Evolutionary conservation across 2,329 filamentous ascomycete species (phyloP).

Genomic region (Nothophaeocryptopus gaeumannii): DNA sequence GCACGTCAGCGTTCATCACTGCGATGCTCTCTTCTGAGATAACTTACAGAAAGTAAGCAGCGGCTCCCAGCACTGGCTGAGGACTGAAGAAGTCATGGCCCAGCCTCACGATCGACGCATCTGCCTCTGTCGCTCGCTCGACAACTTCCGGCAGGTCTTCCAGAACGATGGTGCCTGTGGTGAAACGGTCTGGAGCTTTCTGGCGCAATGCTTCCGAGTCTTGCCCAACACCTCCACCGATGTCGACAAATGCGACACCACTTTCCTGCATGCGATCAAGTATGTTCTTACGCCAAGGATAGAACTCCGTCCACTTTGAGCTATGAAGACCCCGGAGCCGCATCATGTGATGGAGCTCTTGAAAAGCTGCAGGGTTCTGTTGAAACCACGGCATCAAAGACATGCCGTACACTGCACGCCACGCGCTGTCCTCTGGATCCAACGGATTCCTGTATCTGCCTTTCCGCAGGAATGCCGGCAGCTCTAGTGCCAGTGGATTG

Average conservation of each 20-base stretch:
- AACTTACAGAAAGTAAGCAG: conserved; percentile 4
- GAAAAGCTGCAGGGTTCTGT: conserved; percentile 2
- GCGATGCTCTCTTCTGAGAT: too few relatives aligned
- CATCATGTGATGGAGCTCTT: conserved; percentile 9
- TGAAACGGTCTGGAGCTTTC: conserved; percentile 1
- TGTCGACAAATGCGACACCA: conserved; percentile 7
- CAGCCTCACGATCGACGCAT: not conserved
- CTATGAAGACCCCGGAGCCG: conserved; percentile 6
- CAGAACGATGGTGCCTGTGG: conserved; percentile 6
- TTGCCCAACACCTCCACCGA: conserved; percentile 8
- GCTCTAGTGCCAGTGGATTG: not conserved
- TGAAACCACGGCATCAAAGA: conserved; percentile 10
- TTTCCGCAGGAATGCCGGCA: conserved; percentile 2
- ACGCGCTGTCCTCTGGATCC: not conserved
- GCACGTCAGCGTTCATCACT: too few relatives aligned
- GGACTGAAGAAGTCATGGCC: conserved; percentile 9
- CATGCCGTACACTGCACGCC: conserved; percentile 1
- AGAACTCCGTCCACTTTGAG: conserved; percentile 7
- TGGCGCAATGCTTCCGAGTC: conserved; percentile 4
- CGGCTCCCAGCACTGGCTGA: conserved; percentile 7
- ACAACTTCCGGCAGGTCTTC: conserved; percentile 7
- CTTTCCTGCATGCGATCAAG: not conserved
- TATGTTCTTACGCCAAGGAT: conserved; percentile 7
- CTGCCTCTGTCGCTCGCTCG: conserved; percentile 4
- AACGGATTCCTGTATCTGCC: conserved; percentile 4